A percentile compares a stretch with the other conserved stretches of the same genome.
Conservation (phyloP, 495 filamentous ascomycete species). For the Annulohypoxylon stygium region DNA sequence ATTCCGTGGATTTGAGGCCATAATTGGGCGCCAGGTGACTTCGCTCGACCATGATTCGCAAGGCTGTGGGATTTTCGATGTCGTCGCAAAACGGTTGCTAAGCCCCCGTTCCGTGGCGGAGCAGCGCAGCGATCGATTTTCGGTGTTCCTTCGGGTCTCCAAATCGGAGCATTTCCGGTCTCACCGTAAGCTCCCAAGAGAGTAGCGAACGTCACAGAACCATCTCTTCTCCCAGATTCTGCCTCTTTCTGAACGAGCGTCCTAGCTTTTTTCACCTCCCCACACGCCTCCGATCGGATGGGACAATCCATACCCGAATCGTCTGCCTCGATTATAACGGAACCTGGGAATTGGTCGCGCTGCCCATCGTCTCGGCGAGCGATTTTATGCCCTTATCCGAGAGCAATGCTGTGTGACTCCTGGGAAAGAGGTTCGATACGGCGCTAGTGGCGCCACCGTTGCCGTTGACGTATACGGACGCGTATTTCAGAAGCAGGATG, state of each 20-base stretch:
- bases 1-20: neutral
- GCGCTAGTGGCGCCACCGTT: conserved; percentile 2
- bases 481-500: conserved; percentile 27
- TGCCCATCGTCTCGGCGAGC: conserved; percentile 34
- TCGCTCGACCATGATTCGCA: neutral
- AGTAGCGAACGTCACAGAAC: neutral
- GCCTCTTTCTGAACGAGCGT: neutral
- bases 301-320: neutral
- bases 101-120: neutral
- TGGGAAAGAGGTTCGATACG: conserved; percentile 29
- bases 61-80: neutral
- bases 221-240: neutral
- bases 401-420: conserved; percentile 3
- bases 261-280: neutral
- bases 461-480: conserved; percentile 23
- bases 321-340: conserved; percentile 9
- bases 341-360: conserved; percentile 33
- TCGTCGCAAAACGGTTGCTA: neutral
- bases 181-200: neutral
- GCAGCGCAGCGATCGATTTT: neutral
- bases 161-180: neutral
- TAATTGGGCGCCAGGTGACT: neutral
- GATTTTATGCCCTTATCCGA: conserved; percentile 27
- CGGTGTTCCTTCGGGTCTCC: neutral
- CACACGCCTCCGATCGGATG: neutral